Evolutionary conservation across 192 early-diverging fungal genomes (phyloP), one percentile per base, ranked within the genome.

Genomic region (Gigaspora rosea): DNA sequence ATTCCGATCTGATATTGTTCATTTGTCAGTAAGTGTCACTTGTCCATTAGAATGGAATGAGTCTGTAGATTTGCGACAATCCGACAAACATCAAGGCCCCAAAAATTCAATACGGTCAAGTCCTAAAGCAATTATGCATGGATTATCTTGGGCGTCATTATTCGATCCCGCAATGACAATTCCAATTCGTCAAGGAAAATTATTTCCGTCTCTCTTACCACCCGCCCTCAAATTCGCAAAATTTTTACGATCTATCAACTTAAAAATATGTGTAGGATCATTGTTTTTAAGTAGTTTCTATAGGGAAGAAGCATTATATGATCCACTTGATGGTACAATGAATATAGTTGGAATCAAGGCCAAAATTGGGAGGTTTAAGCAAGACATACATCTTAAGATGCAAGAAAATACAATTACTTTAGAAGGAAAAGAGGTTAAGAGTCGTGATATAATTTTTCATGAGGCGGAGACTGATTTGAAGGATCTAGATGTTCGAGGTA

Each of bases 1-100:
- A 47, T 86, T 86, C 52, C 80, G 85, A 56, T 86, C 85, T 6
- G 69, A 86, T 72, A 79, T 75, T 75, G 80, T 86, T 54, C 85
- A 86, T 70, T 73, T 83, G 10, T 82, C 81, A 5, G 59, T 86
- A 2, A 84, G 85, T 67, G 76, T 86, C 2, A 54, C 80, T 2
- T 81, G 81, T 41, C 71, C 78, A 12, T 62, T 76, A 33, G 50
- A 72, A n/a, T 59, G 33, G 16, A 58, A 78, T 20, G 67, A 69
- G 7, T 48, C 65, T n/a, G 46, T 76, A 9, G 36, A 71, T 50
- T 66, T 68, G 41, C 41, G 41, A 41, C 41, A 41, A 41, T 7
- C 3, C 9, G 1, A 46, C 36, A 11, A n/a, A 32, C 2, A n/a
- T 57, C 22, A 46, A 10, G 22, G 32, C 10, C 36, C 36, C 35